Conservation (phyloP, 129 eudicot genomes). For the Kitagawia praeruptora region DNA sequence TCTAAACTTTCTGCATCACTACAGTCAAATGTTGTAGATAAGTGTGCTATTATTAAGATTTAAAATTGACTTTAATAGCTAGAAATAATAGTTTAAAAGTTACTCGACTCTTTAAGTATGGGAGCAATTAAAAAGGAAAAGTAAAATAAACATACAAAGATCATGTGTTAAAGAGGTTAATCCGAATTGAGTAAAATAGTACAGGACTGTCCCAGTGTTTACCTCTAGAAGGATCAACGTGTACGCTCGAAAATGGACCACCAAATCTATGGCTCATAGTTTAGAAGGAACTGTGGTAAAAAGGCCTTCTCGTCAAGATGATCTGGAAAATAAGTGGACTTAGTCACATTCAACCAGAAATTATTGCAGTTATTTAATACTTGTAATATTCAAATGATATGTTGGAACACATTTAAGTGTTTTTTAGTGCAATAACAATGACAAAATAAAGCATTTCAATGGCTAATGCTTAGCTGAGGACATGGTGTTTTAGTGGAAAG, state of each 20-base stretch:
- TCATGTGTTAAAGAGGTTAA: no score
- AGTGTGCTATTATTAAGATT: neutral
- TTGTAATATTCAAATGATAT: neutral
- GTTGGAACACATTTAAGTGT: neutral
- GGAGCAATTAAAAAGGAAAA: no score
- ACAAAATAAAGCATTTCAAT: slow-evolving; percentile 10
- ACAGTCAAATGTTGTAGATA: neutral
- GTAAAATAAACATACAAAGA: no score
- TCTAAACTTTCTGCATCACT: neutral
- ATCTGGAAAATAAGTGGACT: slow-evolving; percentile 8
- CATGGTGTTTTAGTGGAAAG: neutral
- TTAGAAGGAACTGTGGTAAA: slow-evolving; percentile 5
- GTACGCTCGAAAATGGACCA: neutral
- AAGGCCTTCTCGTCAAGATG: neutral
- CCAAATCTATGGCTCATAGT: neutral
- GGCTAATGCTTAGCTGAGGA: slow-evolving; percentile 13
- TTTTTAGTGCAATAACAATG: slow-evolving; percentile 6
- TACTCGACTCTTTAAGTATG: slow-evolving; percentile 69
- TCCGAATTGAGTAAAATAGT: neutral
- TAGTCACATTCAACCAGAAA: slow-evolving; percentile 11
- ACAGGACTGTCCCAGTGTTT: neutral
- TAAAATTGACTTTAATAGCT: slow-evolving; percentile 4
- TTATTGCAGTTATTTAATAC: neutral
- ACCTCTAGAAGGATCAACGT: neutral
- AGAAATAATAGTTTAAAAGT: neutral